Evolutionary conservation across 169 alveolate genomes (phyloP), one percentile per base, ranked within the genome.

Genomic region (Eimeria necatrix): DNA sequence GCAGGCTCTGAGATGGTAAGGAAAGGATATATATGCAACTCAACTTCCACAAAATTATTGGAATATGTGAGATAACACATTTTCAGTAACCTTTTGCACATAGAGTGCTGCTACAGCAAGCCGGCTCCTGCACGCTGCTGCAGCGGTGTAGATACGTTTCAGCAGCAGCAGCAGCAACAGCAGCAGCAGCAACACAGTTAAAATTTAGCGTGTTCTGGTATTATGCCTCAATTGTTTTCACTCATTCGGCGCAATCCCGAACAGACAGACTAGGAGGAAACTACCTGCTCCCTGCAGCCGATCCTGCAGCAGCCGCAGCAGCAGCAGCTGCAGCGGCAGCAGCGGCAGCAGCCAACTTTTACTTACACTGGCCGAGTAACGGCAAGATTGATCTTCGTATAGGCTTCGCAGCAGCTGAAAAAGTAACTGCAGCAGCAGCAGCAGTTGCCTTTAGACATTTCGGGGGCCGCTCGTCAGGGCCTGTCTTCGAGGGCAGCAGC

Each of bases 231-330:
- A 1, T 56, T 56, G 20, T 56, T 10, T 56, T 56, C 2, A 56
- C 68, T 56, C 20, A 10, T 56, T 18, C 12, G 12, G 7, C 56
- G 9, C 26, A 12, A 32, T 0, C 59, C 0, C 26, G 12, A 48
- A 20, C 56, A 74, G 85, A 74, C 85, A 74, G 49, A 51, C 22
- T n/a, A 16, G 9, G 6, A 56, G 26, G 59, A 51, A 9, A 24
- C 85, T 74, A 53, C 85, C 60, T 74, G 41, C 85, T 74, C 59
- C 85, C 26, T 32, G 60, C 85, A 26, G 60, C 85, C 14, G 85
- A 74, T 74, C 85, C 85, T 20, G 78, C 78, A 20, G 78, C 78
- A 20, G 78, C 78, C 41, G 59, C 85, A 6, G 85, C 85, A 74
- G 85, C 85, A 32, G 59, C 85, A 32, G 85, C 85, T 0, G 59